These are phyloP conservation scores for Agaricales sp. DNA, from an alignment of 1,284 basidiomycete genomes.

Conservation along the genomic window DNA sequence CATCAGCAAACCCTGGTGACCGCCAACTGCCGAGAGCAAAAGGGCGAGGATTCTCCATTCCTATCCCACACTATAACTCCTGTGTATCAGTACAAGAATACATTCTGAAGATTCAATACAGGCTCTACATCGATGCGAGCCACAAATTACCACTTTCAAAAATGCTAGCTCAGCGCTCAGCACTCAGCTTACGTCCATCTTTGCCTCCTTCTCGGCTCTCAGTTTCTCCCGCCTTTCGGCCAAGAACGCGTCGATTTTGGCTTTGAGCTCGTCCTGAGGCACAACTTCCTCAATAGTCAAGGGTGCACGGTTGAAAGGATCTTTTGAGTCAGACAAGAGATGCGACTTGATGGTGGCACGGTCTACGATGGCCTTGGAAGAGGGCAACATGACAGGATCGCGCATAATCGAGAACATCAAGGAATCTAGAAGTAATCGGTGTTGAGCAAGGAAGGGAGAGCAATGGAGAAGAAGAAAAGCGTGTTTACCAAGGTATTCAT, in stretches of 20 bases:
- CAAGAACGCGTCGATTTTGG: conserved; percentile 33
- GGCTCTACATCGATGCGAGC: too few relatives aligned
- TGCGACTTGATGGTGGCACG: conserved; percentile 94
- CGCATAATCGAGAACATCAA: conserved; percentile 94
- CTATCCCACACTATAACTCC: too few relatives aligned
- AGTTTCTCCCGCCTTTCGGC: conserved; percentile 25
- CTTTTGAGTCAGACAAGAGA: conserved; percentile 82
- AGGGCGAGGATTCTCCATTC: too few relatives aligned
- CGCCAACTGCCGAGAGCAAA: too few relatives aligned
- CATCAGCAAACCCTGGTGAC: too few relatives aligned
- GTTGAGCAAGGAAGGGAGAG: conserved; percentile 8
- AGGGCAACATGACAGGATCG: conserved; percentile 88
- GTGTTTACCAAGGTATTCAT: conserved; percentile 82
- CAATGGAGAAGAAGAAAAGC: conserved; percentile 8
- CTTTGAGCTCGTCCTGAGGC: conserved; percentile 41
- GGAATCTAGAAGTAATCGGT: conserved; percentile 49
- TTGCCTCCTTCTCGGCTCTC: conserved; percentile 10
- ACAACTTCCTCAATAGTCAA: conserved; percentile 74
- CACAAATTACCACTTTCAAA: too few relatives aligned
- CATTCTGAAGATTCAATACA: too few relatives aligned
- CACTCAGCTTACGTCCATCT: conserved; percentile 1
- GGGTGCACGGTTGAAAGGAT: conserved; percentile 85
- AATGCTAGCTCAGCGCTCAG: too few relatives aligned
- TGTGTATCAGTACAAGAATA: too few relatives aligned
- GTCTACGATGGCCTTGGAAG: conserved; percentile 77